Percentiles rank a stretch among this genome's conserved stretches.
These are phyloP conservation scores for Boechera retrofracta DNA, from an alignment of 345 rosid genomes.

Conservation along the genomic window DNA sequence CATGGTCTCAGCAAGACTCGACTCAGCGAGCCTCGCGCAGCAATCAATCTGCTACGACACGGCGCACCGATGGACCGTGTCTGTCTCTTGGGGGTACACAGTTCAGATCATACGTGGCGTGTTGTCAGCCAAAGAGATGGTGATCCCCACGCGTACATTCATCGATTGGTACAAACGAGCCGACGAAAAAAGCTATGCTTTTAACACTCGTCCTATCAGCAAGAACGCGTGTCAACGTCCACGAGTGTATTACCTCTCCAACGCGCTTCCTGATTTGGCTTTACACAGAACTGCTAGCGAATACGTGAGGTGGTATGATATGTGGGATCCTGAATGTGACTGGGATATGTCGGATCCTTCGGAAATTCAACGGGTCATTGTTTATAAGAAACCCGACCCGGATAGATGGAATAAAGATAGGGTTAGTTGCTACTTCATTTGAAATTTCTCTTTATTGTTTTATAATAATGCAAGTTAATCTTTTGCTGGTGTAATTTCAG, in stretches of 20 bases:
- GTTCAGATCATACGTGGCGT: constrained; percentile 65
- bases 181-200: constrained; percentile 47
- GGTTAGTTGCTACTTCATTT: neutral
- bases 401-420: constrained; percentile 57
- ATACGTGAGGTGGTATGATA: constrained; percentile 44
- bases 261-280: constrained; percentile 39
- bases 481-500: constrained; percentile 33
- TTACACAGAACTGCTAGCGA: constrained; percentile 50
- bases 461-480: neutral
- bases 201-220: constrained; percentile 61
- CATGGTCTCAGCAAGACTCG: constrained; percentile 51
- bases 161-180: constrained; percentile 59
- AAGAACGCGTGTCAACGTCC: constrained; percentile 58
- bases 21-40: constrained; percentile 69
- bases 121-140: constrained; percentile 56
- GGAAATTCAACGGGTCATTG: constrained; percentile 41
- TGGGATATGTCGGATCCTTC: constrained; percentile 56
- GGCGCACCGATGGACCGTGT: constrained; percentile 64
- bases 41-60: constrained; percentile 75
- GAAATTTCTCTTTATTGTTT: neutral
- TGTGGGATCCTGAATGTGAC: constrained; percentile 46
- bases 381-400: constrained; percentile 54
- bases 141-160: constrained; percentile 63
- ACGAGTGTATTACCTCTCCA: constrained; percentile 52
- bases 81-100: constrained; percentile 83